Evolutionary conservation across 192 early-diverging fungal genomes (phyloP), one percentile per base, ranked within the genome.

Genomic region (Coemansia sp.): DNA sequence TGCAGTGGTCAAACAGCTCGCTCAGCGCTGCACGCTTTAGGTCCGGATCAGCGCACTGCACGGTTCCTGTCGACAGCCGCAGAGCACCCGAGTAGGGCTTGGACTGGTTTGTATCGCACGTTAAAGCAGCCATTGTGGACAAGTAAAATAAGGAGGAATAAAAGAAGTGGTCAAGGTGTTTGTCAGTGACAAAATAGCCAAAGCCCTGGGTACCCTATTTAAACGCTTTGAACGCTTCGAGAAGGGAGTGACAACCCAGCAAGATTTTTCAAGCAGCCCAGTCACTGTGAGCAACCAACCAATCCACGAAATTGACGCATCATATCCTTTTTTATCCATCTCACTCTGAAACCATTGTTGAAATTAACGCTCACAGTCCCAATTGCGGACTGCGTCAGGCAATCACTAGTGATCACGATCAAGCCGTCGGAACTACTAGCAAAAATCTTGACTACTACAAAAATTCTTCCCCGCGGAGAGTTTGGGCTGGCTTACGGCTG

Each of bases 1-100:
- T 80, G 55, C 77, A 80, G 69, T 80, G 72, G 63, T 80, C 77
- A n/a, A 80, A 80, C 25, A 80, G 66, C 72, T 80, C 77, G 66
- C 77, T 74, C 10, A 80, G 68, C 11, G 77, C 77, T 58, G 70
- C 77, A 60, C 72, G 77, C 60, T 80, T 80, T 17, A 80, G 49
- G 9, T 74, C 77, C 9, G 72, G 72, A 55, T 80, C 72, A 12
- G 69, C 58, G 58, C 68, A 80, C 69, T 80, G 72, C 25, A 80
- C 72, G 29, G 38, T 54, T 4, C 51, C 61, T 0, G 52, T 55
- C 53, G 62, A 55, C 5, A 63, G 51, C n/a, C 39, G 62, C 25
- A 63, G 37, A 2, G 47, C 11, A 6, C 27, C 27, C 14, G 47
- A 48, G 3, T 19, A 17, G 17, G n/a, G 39, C 39, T 14, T 48